Evolutionary conservation across 2,329 filamentous ascomycete genomes (phyloP).

Genomic region (Aureobasidium zeae): DNA sequence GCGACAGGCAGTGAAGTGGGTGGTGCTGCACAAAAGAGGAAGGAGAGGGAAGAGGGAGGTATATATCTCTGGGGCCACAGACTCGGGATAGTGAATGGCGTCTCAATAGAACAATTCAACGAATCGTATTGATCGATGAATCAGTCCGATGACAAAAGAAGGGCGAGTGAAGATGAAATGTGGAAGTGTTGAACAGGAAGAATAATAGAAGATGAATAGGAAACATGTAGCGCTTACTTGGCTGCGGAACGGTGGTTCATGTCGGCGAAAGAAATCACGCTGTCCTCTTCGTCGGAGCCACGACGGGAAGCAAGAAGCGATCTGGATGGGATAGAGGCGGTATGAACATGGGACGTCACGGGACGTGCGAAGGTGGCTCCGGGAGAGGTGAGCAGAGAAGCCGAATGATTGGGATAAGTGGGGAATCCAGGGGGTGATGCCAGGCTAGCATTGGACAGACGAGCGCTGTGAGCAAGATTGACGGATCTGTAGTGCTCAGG

Average conservation of each 20-base stretch:
- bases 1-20: not conserved
- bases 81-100: constrained; percentile 1
- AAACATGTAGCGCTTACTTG: constrained; percentile 55
- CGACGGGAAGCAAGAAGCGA: constrained; percentile 80
- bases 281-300: constrained; percentile 73
- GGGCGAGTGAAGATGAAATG: too few relatives aligned
- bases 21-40: not conserved
- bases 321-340: constrained; percentile 64
- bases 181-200: not conserved
- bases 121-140: not conserved
- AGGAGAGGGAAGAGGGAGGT: not conserved
- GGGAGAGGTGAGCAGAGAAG: constrained; percentile 72
- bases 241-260: constrained; percentile 64
- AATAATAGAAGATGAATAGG: not conserved
- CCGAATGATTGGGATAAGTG: constrained; percentile 60
- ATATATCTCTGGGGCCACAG: not conserved
- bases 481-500: constrained; percentile 68
- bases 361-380: constrained; percentile 50
- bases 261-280: constrained; percentile 46
- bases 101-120: not conserved
- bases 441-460: constrained; percentile 82
- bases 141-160: not conserved
- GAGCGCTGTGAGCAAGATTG: constrained; percentile 60
- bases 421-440: constrained; percentile 62
- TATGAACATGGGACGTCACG: constrained; percentile 45